A percentile compares a stretch with the other conserved stretches of the same genome.
Evolutionary conservation across 495 filamentous ascomycete species (phyloP).

Genomic region (Hypoxylon fragiforme): DNA sequence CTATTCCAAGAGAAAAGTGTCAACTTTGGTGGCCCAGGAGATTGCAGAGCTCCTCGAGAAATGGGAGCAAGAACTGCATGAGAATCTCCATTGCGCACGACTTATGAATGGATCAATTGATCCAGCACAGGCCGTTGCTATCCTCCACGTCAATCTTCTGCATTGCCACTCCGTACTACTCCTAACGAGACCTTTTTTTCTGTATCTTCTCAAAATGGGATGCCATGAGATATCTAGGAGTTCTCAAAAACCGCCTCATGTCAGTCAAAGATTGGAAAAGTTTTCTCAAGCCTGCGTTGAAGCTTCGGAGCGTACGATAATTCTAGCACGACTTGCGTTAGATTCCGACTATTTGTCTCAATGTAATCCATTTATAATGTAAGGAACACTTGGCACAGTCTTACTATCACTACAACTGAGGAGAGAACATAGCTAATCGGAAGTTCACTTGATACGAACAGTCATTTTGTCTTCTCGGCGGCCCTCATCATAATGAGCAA

Average conservation of each 20-base stretch:
- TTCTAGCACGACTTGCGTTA: slow-evolving; percentile 60
- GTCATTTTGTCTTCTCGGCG: slow-evolving; percentile 73
- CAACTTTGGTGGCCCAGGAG: slow-evolving; percentile 64
- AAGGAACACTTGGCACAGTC: no score
- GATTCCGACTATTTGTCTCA: slow-evolving; percentile 64
- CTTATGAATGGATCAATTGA: slow-evolving; percentile 49
- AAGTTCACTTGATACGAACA: slow-evolving; percentile 14
- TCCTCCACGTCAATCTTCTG: slow-evolving; percentile 67
- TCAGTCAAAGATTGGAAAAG: slow-evolving; percentile 55
- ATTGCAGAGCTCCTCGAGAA: slow-evolving; percentile 61
- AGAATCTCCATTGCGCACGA: slow-evolving; percentile 52
- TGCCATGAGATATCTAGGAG: slow-evolving; percentile 41
- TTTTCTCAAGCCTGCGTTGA: slow-evolving; percentile 73
- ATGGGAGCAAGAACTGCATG: slow-evolving; percentile 53
- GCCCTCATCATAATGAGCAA: slow-evolving; percentile 69
- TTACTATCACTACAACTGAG: background rate
- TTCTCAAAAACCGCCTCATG: slow-evolving; percentile 32
- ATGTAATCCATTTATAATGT: slow-evolving; percentile 70
- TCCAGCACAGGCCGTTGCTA: slow-evolving; percentile 62
- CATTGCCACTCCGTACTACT: slow-evolving; percentile 77
- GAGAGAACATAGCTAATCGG: slow-evolving; percentile 9
- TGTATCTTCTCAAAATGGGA: slow-evolving; percentile 50
- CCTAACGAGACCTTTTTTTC: slow-evolving; percentile 71
- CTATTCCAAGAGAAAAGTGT: slow-evolving; percentile 71
- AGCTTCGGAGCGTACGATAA: slow-evolving; percentile 68